phyloP scores from a whole-genome alignment of 1,139 yeast species.

The Lodderomyces metapsilosis region DNA sequence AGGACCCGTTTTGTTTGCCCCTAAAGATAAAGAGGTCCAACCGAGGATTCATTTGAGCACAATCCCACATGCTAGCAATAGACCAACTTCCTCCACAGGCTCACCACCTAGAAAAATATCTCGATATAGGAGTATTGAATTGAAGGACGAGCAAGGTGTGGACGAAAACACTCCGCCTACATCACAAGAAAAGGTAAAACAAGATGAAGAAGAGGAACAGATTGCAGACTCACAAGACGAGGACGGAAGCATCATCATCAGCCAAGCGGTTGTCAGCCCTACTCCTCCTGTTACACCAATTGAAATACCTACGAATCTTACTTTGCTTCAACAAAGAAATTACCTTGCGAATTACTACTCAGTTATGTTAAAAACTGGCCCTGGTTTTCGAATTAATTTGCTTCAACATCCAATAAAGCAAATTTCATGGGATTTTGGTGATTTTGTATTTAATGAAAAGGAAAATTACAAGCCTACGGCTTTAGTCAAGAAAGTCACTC shows the following conservation, averaged over 20 bases:
- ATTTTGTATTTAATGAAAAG: conserved; percentile 47
- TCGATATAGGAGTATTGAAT: not conserved
- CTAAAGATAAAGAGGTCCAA: not conserved
- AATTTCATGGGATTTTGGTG: conserved; percentile 42
- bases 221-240: conserved; percentile 23
- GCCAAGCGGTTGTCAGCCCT: not conserved
- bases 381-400: conserved; percentile 25
- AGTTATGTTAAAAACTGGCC: conserved; percentile 20
- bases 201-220: conserved; percentile 12
- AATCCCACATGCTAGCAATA: not conserved
- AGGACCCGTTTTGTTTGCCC: not conserved
- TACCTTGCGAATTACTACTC: conserved; percentile 26
- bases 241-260: conserved; percentile 4
- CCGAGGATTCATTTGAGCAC: conserved; percentile 6
- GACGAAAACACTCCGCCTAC: conserved; percentile 1
- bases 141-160: not conserved
- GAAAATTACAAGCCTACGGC: conserved; percentile 22
- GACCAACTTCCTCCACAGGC: not conserved
- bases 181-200: conserved; percentile 6
- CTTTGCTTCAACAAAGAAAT: conserved; percentile 33
- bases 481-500: conserved; percentile 7
- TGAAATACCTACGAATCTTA: conserved; percentile 12
- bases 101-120: not conserved
- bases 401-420: conserved; percentile 26
- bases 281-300: conserved; percentile 5